Evolutionary conservation across 768 basidiomycete species (phyloP), one percentile per base, ranked within the genome.

Genomic region (Hypholoma fasciculare): DNA sequence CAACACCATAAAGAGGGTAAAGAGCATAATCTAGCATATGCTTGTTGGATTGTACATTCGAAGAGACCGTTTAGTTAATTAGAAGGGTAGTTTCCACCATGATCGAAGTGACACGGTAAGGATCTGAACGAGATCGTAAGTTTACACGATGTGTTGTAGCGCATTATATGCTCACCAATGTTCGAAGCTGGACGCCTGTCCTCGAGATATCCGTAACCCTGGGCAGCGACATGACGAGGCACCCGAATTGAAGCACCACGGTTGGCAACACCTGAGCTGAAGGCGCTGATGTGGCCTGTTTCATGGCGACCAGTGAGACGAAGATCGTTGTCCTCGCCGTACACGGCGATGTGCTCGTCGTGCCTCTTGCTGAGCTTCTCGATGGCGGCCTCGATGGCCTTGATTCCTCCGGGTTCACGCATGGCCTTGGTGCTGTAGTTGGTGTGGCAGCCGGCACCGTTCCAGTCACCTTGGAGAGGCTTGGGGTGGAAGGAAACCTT

Each of bases 401-500:
- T 90, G 80, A 94, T 93, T 67, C 97, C 97, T 74, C 92, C 94
- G 44, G 87, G 85, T 73, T 94, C 92, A 61, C 97, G 94, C 90
- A 96, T 99, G 51, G 82, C 82, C 75, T 90, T 88, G 66, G 97
- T 98, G 69, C 90, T 92, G 84, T 84, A 98, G 87, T 98, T 99
- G 80, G 90, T 91, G 85, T 98, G 96, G 82, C 91, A 93, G 54
- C 97, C 97, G 63, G 97, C 97, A 70, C 97, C 97, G 76, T 99
- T 99, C 97, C 97, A 99, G 74, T 99, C 97, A 63, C 97, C 97
- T 63, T 78, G 70, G 69, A 98, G 89, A 60, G 96, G 96, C 76
- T 99, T 99, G 72, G 97, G 97, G 83, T 99, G 97, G 95, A 98
- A 95, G 63, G 97, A 97, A 62, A 98, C 96, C 75, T 94, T 96